Conservation (phyloP, 2,329 filamentous ascomycete species). For the Epichloe elymi region DNA sequence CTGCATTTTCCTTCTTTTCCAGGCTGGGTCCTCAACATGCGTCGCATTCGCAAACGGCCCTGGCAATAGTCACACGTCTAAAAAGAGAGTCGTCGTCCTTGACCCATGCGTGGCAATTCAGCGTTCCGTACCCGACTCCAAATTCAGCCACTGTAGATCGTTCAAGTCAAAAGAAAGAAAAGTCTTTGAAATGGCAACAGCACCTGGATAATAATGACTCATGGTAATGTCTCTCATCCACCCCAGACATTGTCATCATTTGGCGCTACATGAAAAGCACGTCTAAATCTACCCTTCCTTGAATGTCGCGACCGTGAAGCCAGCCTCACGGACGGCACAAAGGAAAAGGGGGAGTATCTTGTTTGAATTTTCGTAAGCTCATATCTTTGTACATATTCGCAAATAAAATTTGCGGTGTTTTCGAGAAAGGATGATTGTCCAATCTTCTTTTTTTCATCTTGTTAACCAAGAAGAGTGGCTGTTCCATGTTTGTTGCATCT, state of each 20-base stretch:
- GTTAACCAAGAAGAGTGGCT: not conserved
- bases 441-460: not conserved
- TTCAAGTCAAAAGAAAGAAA: too few species aligned
- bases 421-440: not conserved
- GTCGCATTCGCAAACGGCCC: too few species aligned
- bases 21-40: too few species aligned
- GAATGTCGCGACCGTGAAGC: not conserved
- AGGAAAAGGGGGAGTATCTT: slow-evolving; percentile 1
- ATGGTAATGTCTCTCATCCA: not conserved
- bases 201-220: not conserved
- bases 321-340: not conserved
- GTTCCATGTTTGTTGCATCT: not conserved
- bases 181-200: not conserved
- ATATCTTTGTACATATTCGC: slow-evolving; percentile 5
- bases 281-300: not conserved
- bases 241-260: not conserved
- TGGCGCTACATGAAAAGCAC: not conserved
- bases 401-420: slow-evolving; percentile 1
- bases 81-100: too few species aligned
- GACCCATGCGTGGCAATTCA: too few species aligned
- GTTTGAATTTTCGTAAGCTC: slow-evolving; percentile 2
- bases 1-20: not conserved
- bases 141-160: too few species aligned
- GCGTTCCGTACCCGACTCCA: too few species aligned
- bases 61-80: too few species aligned